Base-by-base conservation (phyloP, 1,284 basidiomycete genomes). In the Schizophyllum amplum region DNA sequence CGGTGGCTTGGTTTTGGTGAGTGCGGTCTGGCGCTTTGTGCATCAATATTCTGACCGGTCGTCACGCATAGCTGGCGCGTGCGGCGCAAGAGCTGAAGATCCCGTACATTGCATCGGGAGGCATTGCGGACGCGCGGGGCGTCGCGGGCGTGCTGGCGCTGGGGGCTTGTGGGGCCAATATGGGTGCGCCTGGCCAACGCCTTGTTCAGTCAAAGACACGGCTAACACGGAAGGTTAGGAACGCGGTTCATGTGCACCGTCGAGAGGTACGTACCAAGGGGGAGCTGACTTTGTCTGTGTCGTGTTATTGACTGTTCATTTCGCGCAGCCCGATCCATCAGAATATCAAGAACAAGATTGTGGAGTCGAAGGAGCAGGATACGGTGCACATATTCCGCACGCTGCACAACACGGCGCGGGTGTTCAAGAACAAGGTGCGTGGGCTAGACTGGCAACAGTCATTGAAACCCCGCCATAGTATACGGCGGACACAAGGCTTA, bases 381-480 rank as follows among this genome's bases (percentile, higher is more conserved):
- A 90, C 88, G 0, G 72, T 87, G 5, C 95, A 97, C 72, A 95
- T 97, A 65, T 94, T 98, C 79, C 84, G 94, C 57, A 89, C 88
- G 0, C 72, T 96, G 53, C 79, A 81, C 65, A 96, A 96, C 69
- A 95, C 93, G 1, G 86, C 92, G 4, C 82, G 94, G 33, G 93
- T 97, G 2, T 95, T 80, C 80, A 93, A 92, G 76, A 94, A 94
- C 75, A 81, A 79, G 60, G 33, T 42, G 33, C 11, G 33, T 17
- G 33, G n/a, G n/a, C n/a, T n/a, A n/a, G n/a, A n/a, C n/a, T n/a
- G n/a, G n/a, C n/a, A n/a, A n/a, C n/a, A n/a, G n/a, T n/a, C n/a
- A n/a, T n/a, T n/a, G n/a, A n/a, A n/a, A n/a, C n/a, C n/a, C n/a
- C n/a, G n/a, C n/a, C n/a, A n/a, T n/a, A n/a, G n/a, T n/a, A n/a